Base-by-base conservation (phyloP, 768 basidiomycete genomes). In the Tylopilus sp. region DNA sequence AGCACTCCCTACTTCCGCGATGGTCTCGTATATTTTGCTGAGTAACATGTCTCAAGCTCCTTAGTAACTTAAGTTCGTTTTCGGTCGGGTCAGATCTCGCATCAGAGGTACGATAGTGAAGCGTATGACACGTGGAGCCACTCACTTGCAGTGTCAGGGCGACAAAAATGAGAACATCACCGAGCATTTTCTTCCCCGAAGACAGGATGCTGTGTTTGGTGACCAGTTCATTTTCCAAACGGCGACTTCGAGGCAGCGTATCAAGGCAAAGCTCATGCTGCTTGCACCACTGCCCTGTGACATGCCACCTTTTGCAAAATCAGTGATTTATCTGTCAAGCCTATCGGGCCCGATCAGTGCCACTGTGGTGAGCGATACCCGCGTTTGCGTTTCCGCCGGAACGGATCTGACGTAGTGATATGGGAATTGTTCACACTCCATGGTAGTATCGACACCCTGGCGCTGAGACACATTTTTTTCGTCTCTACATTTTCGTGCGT, bases 171-270 rank as follows among this genome's bases (percentile, higher is more conserved):
- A 53, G 33, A 57, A 45, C 13, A 53, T 69, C 46, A 60, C 50
- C 2, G 59, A 65, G 23, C 65, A 61, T 38, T 69, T 69, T 46
- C 55, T 63, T 23, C 65, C 67, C 17, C 61, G 65, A 54, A 67
- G 48, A 47, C 69, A 55, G 30, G 61, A 53, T 48, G 61, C 69
- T 25, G 53, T 61, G 39, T 67, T 65, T 40, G 67, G 61, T 12
- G 63, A 69, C 20, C 65, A 67, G 28, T 70, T 63, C 53, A 47
- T 68, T 7, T 67, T 61, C 43, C 61, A 70, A 48, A 58, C 62
- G 17, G 21, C 54, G 38, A 44, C 57, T 6, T 45, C 47, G 41
- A 56, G 48, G 17, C 65, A 58, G 40, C 52, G 61, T 20, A 57
- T 69, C 55, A 56, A 59, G 3, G 69, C 67, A 39, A 70, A 50